A percentile compares a stretch with the other conserved stretches of the same genome.
Conservation (phyloP, 208 protist genomes). For the Tritrichomonas musculus region DNA sequence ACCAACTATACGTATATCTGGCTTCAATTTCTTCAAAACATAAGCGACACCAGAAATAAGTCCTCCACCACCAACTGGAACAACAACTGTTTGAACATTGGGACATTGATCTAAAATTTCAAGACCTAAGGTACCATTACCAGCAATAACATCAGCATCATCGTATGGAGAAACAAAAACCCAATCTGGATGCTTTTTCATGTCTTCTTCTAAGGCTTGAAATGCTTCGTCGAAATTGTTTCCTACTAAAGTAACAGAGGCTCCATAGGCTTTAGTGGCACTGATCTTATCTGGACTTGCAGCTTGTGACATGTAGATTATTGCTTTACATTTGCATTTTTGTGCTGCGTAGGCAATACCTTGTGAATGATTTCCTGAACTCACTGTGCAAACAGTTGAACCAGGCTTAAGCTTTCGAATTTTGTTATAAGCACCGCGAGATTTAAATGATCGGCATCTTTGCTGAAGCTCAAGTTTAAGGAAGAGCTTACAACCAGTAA, state of each 20-base stretch:
- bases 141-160: slow-evolving; percentile 72
- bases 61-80: slow-evolving; percentile 32
- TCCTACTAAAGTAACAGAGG: slow-evolving; percentile 46
- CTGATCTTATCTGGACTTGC: slow-evolving; percentile 65
- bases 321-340: slow-evolving; percentile 51
- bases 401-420: slow-evolving; percentile 53
- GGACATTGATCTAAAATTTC: neutral
- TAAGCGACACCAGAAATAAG: neutral
- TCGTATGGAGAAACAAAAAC: slow-evolving; percentile 75
- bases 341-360: slow-evolving; percentile 69
- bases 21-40: neutral
- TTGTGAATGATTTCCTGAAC: slow-evolving; percentile 75
- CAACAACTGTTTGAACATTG: neutral
- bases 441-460: slow-evolving; percentile 60
- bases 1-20: neutral
- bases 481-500: slow-evolving; percentile 37
- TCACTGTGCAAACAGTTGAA: slow-evolving; percentile 65
- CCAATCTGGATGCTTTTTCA: slow-evolving; percentile 57
- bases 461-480: slow-evolving; percentile 62
- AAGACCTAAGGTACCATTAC: slow-evolving; percentile 57
- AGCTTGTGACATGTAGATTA: slow-evolving; percentile 72
- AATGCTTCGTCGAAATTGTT: slow-evolving; percentile 52
- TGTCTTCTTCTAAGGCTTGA: neutral
- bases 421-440: slow-evolving; percentile 64
- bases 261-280: slow-evolving; percentile 42